A percentile compares a stretch with the other conserved stretches of the same genome.
Evolutionary conservation across 768 basidiomycete species (phyloP).

Genomic region (Hebeloma cylindrosporum): DNA sequence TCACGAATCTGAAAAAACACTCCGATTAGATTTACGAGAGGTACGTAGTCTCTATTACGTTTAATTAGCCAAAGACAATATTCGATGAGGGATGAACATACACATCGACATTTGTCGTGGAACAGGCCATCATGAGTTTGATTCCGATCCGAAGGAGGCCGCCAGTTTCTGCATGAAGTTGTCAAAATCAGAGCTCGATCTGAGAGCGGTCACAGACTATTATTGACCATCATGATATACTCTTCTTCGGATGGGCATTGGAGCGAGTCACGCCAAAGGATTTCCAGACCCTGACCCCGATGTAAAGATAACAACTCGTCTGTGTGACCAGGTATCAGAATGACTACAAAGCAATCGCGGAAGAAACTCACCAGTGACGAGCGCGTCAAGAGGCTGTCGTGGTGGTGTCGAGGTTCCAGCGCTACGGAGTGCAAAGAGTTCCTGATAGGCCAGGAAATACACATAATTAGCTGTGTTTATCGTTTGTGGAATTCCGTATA

Average conservation of each 20-base stretch:
- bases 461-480: constrained; percentile 98
- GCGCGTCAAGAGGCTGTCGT: constrained; percentile 53
- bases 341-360: not conserved
- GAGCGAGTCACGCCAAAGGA: constrained; percentile 91
- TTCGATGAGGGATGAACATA: constrained; percentile 30
- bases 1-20: constrained; percentile 98
- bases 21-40: constrained; percentile 90
- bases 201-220: constrained; percentile 56
- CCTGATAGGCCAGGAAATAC: constrained; percentile 91
- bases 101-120: constrained; percentile 60
- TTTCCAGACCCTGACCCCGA: constrained; percentile 92
- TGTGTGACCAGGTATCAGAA: constrained; percentile 12
- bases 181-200: not conserved
- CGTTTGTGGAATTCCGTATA: constrained; percentile 95
- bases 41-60: constrained; percentile 75
- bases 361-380: constrained; percentile 65
- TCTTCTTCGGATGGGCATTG: constrained; percentile 93
- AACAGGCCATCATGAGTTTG: constrained; percentile 95
- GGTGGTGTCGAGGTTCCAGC: constrained; percentile 28
- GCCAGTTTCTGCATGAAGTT: constrained; percentile 71
- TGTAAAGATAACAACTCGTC: constrained; percentile 83
- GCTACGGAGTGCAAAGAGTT: constrained; percentile 63
- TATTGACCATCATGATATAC: constrained; percentile 94
- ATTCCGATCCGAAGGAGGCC: constrained; percentile 90
- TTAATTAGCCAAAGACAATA: not conserved